Conservation (phyloP, 148 eudicot genomes). For the Pharnaceum exiguum region DNA sequence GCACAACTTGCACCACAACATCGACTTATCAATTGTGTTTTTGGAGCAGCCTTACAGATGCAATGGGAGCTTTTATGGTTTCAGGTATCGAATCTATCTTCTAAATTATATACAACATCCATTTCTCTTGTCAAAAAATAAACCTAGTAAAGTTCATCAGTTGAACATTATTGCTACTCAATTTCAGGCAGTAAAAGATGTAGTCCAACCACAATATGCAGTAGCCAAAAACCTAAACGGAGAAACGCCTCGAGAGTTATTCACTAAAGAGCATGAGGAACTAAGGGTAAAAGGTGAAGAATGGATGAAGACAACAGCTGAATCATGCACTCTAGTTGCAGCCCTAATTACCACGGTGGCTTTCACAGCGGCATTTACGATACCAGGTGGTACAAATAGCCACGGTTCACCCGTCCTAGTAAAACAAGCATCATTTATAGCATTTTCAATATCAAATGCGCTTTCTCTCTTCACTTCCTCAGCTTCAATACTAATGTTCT, state of each 20-base stretch:
- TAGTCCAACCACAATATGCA: conserved; percentile 18
- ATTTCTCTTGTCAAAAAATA: too few species aligned
- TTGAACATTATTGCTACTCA: too few species aligned
- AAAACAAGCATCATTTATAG: conserved; percentile 4
- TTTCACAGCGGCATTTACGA: conserved; percentile 19
- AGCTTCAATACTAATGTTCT: conserved; percentile 18
- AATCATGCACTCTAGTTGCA: conserved; percentile 23
- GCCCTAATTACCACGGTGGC: conserved; percentile 16
- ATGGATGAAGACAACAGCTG: conserved; percentile 24
- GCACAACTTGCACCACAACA: conserved; percentile 15
- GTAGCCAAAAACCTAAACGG: not conserved
- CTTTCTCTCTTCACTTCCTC: conserved; percentile 14
- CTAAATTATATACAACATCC: not conserved
- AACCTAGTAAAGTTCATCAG: not conserved
- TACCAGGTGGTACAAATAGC: conserved; percentile 17
- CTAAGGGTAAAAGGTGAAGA: conserved; percentile 14
- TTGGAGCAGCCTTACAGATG: conserved; percentile 25
- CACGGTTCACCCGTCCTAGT: not conserved
- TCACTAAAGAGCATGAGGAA: conserved; percentile 15
- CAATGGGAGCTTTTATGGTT: conserved; percentile 23
- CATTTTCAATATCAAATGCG: conserved; percentile 17
- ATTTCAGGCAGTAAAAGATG: conserved; percentile 14
- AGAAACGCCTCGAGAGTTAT: conserved; percentile 15
- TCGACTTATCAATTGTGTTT: conserved; percentile 16
- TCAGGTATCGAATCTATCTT: conserved; percentile 8